These are phyloP conservation scores for Chrysoporthe deuterocubensis DNA, from an alignment of 2,329 filamentous ascomycete species.

Conservation along the genomic window DNA sequence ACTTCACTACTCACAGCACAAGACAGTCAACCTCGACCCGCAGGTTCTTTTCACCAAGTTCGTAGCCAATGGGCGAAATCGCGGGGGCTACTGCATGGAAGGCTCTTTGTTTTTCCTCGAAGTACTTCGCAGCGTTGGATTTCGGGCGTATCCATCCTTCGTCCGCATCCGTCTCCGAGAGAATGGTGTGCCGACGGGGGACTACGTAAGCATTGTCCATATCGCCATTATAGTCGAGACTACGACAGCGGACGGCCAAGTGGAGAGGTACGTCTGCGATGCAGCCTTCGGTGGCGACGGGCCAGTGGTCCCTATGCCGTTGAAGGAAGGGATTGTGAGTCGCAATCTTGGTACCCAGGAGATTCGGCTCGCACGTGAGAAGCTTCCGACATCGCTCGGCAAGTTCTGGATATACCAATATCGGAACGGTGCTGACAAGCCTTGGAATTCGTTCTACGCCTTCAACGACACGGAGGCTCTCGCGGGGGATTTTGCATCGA, in stretches of 20 bases:
- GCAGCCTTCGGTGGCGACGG: slow-evolving; percentile 68
- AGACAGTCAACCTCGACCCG: slow-evolving; percentile 48
- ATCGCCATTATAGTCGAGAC: slow-evolving; percentile 66
- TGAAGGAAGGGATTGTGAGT: slow-evolving; percentile 49
- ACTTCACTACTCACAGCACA: slow-evolving; percentile 53
- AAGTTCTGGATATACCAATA: slow-evolving; percentile 68
- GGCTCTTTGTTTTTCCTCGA: slow-evolving; percentile 54
- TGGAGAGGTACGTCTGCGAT: slow-evolving; percentile 59
- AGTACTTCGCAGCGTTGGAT: slow-evolving; percentile 35
- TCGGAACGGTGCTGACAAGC: slow-evolving; percentile 48
- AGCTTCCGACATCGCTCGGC: slow-evolving; percentile 49
- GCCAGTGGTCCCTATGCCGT: slow-evolving; percentile 59
- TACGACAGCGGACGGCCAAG: slow-evolving; percentile 36
- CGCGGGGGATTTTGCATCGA: slow-evolving; percentile 61
- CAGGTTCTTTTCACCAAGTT: slow-evolving; percentile 55
- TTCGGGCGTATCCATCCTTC: slow-evolving; percentile 47
- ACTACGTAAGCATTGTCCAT: slow-evolving; percentile 51
- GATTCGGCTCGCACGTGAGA: slow-evolving; percentile 56
- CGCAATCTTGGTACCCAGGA: slow-evolving; percentile 59
- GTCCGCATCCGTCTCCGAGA: slow-evolving; percentile 50
- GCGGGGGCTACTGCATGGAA: slow-evolving; percentile 67
- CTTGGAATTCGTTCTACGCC: slow-evolving; percentile 66
- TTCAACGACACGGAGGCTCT: slow-evolving; percentile 70
- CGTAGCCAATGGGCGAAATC: slow-evolving; percentile 44
- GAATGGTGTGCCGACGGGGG: slow-evolving; percentile 44